Evolutionary conservation across 257 asterid species (phyloP).

Genomic region (Solanum chmielewskii): DNA sequence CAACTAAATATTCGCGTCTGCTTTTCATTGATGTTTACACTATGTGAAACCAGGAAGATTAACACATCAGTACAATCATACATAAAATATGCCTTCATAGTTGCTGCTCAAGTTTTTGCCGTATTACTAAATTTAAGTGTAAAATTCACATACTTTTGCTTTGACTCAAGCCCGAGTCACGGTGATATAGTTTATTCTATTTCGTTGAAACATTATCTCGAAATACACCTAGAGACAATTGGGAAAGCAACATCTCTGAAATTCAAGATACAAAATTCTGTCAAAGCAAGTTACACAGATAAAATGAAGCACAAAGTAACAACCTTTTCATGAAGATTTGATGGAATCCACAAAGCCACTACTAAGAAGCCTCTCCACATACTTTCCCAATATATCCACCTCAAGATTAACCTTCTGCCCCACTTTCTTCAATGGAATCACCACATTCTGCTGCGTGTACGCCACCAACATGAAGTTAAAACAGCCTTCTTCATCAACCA

Average conservation of each 20-base stretch:
- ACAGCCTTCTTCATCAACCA: constrained; percentile 57
- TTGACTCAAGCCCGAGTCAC: neutral
- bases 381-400: constrained; percentile 87
- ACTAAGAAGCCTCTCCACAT: constrained; percentile 72
- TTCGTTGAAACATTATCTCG: neutral
- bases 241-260: neutral
- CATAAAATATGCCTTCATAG: neutral
- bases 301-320: neutral
- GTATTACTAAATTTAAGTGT: neutral
- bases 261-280: neutral
- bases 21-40: neutral
- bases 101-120: neutral
- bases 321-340: constrained; percentile 20
- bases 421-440: constrained; percentile 62
- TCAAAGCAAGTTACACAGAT: neutral
- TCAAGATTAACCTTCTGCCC: constrained; percentile 87
- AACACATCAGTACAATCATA: neutral
- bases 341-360: constrained; percentile 43
- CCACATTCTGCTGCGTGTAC: constrained; percentile 65
- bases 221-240: neutral
- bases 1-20: neutral
- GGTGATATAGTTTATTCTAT: neutral
- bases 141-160: neutral
- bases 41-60: neutral
- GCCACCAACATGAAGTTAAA: constrained; percentile 75